A percentile compares a stretch with the other conserved stretches of the same genome.
These are phyloP conservation scores for Xylaria palmicola DNA, from an alignment of 495 filamentous ascomycete genomes.

Conservation along the genomic window DNA sequence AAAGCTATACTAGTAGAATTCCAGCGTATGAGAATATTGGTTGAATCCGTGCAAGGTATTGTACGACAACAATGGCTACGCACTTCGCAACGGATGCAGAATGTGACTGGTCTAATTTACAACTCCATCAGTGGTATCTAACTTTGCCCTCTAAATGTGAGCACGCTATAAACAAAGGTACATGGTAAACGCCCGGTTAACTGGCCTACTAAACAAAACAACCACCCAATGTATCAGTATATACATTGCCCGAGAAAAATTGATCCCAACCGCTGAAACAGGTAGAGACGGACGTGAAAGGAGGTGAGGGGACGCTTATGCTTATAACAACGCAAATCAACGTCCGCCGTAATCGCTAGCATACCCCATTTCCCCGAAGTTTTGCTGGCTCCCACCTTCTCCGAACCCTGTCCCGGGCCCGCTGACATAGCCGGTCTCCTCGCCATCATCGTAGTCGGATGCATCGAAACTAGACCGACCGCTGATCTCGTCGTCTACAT, in stretches of 20 bases:
- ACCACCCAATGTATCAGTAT: slow-evolving; percentile 15
- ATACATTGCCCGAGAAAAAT: not conserved
- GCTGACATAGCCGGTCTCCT: slow-evolving; percentile 59
- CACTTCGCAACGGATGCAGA: not conserved
- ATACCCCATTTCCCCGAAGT: slow-evolving; percentile 53
- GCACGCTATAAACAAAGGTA: slow-evolving; percentile 14
- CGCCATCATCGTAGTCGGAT: slow-evolving; percentile 66
- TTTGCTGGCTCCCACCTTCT: slow-evolving; percentile 48
- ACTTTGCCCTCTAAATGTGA: slow-evolving; percentile 28
- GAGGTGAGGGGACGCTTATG: not conserved
- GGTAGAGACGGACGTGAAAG: not conserved
- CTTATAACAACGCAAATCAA: slow-evolving; percentile 15
- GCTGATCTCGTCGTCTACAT: slow-evolving; percentile 72
- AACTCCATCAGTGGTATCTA: slow-evolving; percentile 35
- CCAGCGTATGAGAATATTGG: too few relatives aligned
- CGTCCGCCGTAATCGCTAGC: slow-evolving; percentile 53
- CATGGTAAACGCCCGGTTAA: not conserved
- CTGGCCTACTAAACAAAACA: not conserved
- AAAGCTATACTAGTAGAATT: too few relatives aligned
- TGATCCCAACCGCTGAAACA: slow-evolving; percentile 2
- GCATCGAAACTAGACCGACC: slow-evolving; percentile 88
- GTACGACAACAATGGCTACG: too few relatives aligned
- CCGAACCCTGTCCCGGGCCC: slow-evolving; percentile 52
- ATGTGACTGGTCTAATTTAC: not conserved
- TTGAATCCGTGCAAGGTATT: too few relatives aligned